Evolutionary conservation across 345 rosid species (phyloP), one percentile per base, ranked within the genome.

Genomic region (Arabidopsis suecica): DNA sequence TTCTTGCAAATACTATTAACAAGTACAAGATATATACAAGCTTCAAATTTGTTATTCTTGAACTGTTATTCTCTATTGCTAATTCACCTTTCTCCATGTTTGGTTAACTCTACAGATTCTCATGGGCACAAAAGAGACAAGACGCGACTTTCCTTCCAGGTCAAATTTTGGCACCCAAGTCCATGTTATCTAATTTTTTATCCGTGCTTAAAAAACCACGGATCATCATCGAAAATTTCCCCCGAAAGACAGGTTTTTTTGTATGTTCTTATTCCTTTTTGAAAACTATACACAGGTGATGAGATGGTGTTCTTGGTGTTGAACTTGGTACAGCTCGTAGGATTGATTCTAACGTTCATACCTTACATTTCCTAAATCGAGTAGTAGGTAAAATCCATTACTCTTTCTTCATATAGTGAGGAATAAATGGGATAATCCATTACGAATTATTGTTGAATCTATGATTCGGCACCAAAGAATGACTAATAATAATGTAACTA

Each of bases 251-350:
- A 8, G 9, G 0, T 20, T 20, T 23, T 23, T 23, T 23, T 23
- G 1, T 23, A 23, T 5, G 2, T 55, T 55, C 1, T 30, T 3
- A 30, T 32, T 55, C 13, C 11, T 58, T 50, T 20, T 34, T 56
- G 40, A 49, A 37, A n/a, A 60, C 7, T 55, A 55, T 5, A 53
- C 30, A 53, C 71, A 65, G 65, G 73, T 65, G 78, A 74, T 66
- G 65, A 65, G 33, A 66, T 66, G 73, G 72, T 74, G 72, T 74
- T 66, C 72, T 22, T 74, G 53, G 72, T 74, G 50, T 14, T 74
- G 72, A 74, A 74, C 49, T 45, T 65, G 66, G 68, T 74, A 36
- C 72, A 74, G 18, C 59, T 74, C 25, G 12, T 66, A 44, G 66
- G 66, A 56, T 57, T 66, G 28, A 67, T 66, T 56, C 38, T 65